Base-by-base conservation (phyloP, 768 basidiomycete genomes). In the Mycena epipterygia region DNA sequence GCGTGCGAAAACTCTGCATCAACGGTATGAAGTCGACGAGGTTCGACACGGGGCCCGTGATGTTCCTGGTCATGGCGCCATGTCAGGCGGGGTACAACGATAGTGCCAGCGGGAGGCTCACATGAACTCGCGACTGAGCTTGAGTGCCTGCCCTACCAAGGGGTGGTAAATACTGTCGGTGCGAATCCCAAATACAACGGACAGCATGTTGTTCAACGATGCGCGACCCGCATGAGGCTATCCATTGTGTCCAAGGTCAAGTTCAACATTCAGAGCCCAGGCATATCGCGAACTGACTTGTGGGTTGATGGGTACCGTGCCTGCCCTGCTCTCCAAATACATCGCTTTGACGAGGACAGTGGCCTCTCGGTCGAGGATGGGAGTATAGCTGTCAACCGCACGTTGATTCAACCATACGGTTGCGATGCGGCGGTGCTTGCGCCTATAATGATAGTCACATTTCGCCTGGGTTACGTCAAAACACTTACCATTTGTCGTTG, bases 61-160 rank as follows among this genome's bases (percentile, higher is more conserved):
- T 79, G 73, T 85, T 82, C 81, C 83, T 83, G 41, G n/a, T n/a
- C n/a, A n/a, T n/a, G n/a, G n/a, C n/a, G n/a, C n/a, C n/a, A n/a
- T n/a, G n/a, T n/a, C n/a, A n/a, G n/a, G n/a, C n/a, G n/a, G n/a
- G n/a, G n/a, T n/a, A n/a, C n/a, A n/a, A n/a, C n/a, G n/a, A n/a
- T n/a, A n/a, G n/a, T n/a, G n/a, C n/a, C n/a, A n/a, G n/a, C n/a
- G n/a, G n/a, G n/a, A n/a, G 68, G 75, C 84, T 73, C 8, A 85
- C 84, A 86, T 87, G 70, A 85, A 87, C 69, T 86, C 86, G 16
- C 80, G 79, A 17, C 83, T 81, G 55, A 87, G 73, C 25, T 70
- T 73, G 37, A 87, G 78, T 32, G 81, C 81, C 5, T 73, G 73
- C 25, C 65, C 79, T 14, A 84, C 84, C 6, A 85, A 75, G 0